Percentiles rank a stretch among this genome's conserved stretches.
Conservation (phyloP, 2,329 filamentous ascomycete genomes). For the Xylariomycetidae sp. region DNA sequence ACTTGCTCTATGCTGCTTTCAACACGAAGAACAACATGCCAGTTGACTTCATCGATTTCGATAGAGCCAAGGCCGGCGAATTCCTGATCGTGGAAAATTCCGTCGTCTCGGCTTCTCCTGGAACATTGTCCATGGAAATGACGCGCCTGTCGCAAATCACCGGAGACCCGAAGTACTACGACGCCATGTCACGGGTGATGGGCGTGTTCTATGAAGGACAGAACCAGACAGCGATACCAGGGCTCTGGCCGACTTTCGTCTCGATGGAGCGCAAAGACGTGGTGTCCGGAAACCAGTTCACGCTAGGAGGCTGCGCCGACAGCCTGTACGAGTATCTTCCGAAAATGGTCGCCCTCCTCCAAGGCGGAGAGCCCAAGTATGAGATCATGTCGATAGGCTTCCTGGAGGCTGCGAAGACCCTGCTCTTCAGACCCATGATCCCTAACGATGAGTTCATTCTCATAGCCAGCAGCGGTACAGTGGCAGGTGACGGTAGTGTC, state of each 20-base stretch:
- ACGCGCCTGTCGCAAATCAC: constrained; percentile 69
- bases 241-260: constrained; percentile 64
- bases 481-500: constrained; percentile 20
- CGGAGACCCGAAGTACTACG: constrained; percentile 66
- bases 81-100: constrained; percentile 27
- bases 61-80: constrained; percentile 29
- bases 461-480: constrained; percentile 48
- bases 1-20: constrained; percentile 39
- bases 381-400: constrained; percentile 37
- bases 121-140: constrained; percentile 67
- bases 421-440: constrained; percentile 64
- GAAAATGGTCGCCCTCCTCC: constrained; percentile 59
- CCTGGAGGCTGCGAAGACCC: constrained; percentile 50
- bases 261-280: constrained; percentile 51
- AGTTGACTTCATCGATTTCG: constrained; percentile 41
- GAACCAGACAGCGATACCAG: constrained; percentile 59
- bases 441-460: constrained; percentile 53
- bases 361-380: constrained; percentile 42
- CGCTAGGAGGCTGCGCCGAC: constrained; percentile 32
- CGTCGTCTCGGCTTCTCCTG: constrained; percentile 43
- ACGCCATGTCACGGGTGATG: constrained; percentile 63
- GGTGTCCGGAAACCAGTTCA: constrained; percentile 25
- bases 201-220: constrained; percentile 61
- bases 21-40: constrained; percentile 41
- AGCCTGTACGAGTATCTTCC: constrained; percentile 52